Conservation (phyloP, 2,329 filamentous ascomycete genomes). For the Aspergillus novoparasiticus region DNA sequence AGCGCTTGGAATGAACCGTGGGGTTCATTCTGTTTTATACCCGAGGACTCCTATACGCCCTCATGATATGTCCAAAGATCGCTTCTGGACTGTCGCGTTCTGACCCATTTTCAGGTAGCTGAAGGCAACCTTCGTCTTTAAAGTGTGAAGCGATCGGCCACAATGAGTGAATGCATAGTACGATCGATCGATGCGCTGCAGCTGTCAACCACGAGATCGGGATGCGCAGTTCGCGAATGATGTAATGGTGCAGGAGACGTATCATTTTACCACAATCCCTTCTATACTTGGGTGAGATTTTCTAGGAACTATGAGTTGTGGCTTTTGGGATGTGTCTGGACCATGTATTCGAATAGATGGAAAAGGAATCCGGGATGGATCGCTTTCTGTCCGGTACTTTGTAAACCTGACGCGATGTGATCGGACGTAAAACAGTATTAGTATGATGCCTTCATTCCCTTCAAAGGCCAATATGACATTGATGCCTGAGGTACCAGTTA, state of each 20-base stretch:
- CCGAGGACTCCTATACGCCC: not conserved
- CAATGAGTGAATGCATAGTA: not conserved
- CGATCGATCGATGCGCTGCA: conserved; percentile 15
- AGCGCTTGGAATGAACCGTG: not conserved
- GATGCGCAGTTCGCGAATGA: conserved; percentile 1
- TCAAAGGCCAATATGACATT: too few relatives aligned
- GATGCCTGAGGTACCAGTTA: too few relatives aligned
- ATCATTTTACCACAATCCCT: not conserved
- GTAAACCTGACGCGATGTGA: too few relatives aligned
- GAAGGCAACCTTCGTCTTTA: conserved; percentile 1
- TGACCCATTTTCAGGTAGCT: conserved; percentile 2
- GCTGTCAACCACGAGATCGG: conserved; percentile 15
- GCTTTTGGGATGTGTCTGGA: not conserved
- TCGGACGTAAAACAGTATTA: too few relatives aligned
- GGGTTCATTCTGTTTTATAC: not conserved
- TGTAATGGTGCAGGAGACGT: conserved; percentile 12
- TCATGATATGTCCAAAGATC: conserved; percentile 10
- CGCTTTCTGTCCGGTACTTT: not conserved
- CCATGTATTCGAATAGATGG: not conserved
- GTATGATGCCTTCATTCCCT: too few relatives aligned
- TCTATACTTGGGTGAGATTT: not conserved
- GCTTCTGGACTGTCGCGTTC: not conserved
- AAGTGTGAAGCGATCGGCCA: conserved; percentile 7
- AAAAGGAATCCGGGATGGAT: not conserved
- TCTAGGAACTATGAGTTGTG: not conserved